Evolutionary conservation across 352 stramenopile genomes (phyloP), one percentile per base, ranked within the genome.

Genomic region (Discostella stelligera): DNA sequence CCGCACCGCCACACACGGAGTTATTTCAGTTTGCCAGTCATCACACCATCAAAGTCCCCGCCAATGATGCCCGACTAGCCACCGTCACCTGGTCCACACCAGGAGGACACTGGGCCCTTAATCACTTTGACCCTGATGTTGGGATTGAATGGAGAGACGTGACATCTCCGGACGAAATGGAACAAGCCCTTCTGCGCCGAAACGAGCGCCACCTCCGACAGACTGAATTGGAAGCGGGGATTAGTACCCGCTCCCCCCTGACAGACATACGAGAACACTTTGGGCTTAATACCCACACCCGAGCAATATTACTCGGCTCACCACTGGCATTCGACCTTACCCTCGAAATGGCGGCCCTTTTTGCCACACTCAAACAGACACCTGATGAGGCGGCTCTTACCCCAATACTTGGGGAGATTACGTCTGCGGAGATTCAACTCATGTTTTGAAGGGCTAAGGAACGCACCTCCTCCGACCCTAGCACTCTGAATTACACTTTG

Each of bases 1-100:
- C n/a, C n/a, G n/a, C n/a, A n/a, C n/a, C n/a, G n/a, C n/a, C n/a
- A n/a, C n/a, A n/a, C n/a, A n/a, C n/a, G n/a, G n/a, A n/a, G 27
- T 32, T 6, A 6, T 32, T 32, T 32, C 27, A 32, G 0, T 80
- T 67, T 44, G 53, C 62, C 21, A 46, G 0, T 0, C 65, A 80
- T 25, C 65, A 75, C 50, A 59, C 49, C 3, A 13, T 80, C 6
- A 80, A 80, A 49, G 49, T 75, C 7, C 16, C 66, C 25, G 41
- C 71, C 23, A 1, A 1, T 8, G 71, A 79, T 39, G 39, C 53
- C 0, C 8, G 62, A 0, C 5, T 27, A 18, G 61, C 23, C 58
- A 16, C 23, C 21, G 14, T 69, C 46, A 20, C 21, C 39, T 2
- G 54, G 20, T 25, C 5, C 67, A 16, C 71, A 60, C 49, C 7